These are phyloP conservation scores for Penicillium sp. DNA, from an alignment of 2,329 filamentous ascomycete species.

Conservation along the genomic window DNA sequence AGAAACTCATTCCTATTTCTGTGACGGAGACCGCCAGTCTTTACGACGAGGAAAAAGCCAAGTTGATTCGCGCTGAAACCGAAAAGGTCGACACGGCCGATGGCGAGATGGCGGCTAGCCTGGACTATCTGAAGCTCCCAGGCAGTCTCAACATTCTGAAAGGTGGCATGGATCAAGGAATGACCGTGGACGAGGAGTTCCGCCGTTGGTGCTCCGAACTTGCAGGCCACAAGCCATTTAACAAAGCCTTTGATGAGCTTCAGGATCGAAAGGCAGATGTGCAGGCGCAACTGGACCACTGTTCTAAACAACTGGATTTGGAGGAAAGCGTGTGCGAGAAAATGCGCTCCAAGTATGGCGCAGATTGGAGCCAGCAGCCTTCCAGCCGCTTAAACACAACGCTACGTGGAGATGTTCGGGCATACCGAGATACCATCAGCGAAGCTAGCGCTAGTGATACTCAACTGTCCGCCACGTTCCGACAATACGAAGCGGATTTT, in stretches of 20 bases:
- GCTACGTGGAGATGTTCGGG: conserved; percentile 80
- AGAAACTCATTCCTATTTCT: conserved; percentile 92
- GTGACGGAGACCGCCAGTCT: conserved; percentile 96
- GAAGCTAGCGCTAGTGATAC: conserved; percentile 85
- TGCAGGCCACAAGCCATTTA: conserved; percentile 78
- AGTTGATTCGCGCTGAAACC: conserved; percentile 87
- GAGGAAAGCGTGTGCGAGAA: conserved; percentile 98
- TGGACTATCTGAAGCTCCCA: conserved; percentile 91
- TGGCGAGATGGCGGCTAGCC: conserved; percentile 89
- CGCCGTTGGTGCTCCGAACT: conserved; percentile 92
- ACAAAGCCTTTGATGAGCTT: conserved; percentile 75
- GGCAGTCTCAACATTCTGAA: conserved; percentile 88
- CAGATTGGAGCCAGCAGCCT: conserved; percentile 95
- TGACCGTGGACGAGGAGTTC: conserved; percentile 87
- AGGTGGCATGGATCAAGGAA: conserved; percentile 86
- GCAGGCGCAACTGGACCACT: conserved; percentile 70
- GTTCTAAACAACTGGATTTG: conserved; percentile 88
- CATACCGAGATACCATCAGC: conserved; percentile 84
- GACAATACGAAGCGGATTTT: conserved; percentile 85
- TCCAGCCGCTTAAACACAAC: conserved; percentile 88
- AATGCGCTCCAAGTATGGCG: conserved; percentile 96
- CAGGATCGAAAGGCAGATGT: conserved; percentile 77
- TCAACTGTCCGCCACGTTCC: conserved; percentile 78
- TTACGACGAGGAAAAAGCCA: conserved; percentile 98
- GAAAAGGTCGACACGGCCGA: conserved; percentile 92